Conservation (phyloP, 768 basidiomycete species). For the Pleurotus djamor region DNA sequence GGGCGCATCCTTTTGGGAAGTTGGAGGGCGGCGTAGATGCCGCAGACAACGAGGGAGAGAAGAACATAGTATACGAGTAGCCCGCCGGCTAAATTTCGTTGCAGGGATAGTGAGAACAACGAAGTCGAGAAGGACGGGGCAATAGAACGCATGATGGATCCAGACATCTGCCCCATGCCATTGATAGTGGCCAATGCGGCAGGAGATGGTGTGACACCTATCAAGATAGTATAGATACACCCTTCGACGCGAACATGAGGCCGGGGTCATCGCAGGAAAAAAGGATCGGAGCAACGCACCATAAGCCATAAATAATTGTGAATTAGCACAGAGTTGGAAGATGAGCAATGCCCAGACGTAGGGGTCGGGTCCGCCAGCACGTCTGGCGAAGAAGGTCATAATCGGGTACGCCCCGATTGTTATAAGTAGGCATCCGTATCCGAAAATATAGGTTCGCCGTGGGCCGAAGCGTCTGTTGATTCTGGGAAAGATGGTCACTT, state of each 20-base stretch:
- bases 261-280: background rate
- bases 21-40: background rate
- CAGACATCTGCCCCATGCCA: conserved; percentile 24
- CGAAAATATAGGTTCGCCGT: conserved; percentile 38
- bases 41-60: background rate
- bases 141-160: conserved; percentile 16
- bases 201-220: conserved; percentile 15
- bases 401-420: conserved; percentile 14
- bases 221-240: conserved; percentile 18
- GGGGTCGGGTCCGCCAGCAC: conserved; percentile 12
- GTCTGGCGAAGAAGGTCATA: conserved; percentile 12
- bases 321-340: conserved; percentile 11
- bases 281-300: conserved; percentile 3
- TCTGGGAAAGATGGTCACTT: conserved; percentile 44
- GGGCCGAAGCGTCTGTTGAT: conserved; percentile 45
- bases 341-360: conserved; percentile 14
- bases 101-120: conserved; percentile 21
- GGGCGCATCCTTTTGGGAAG: background rate
- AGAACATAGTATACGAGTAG: conserved; percentile 14
- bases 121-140: conserved; percentile 19
- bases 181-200: conserved; percentile 22
- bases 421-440: conserved; percentile 1
- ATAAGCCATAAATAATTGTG: conserved; percentile 14
- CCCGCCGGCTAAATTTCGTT: conserved; percentile 20
- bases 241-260: conserved; percentile 8